These are phyloP conservation scores for Isabelozyma pseudorhagii DNA, from an alignment of 805 yeast genomes.

Conservation along the genomic window DNA sequence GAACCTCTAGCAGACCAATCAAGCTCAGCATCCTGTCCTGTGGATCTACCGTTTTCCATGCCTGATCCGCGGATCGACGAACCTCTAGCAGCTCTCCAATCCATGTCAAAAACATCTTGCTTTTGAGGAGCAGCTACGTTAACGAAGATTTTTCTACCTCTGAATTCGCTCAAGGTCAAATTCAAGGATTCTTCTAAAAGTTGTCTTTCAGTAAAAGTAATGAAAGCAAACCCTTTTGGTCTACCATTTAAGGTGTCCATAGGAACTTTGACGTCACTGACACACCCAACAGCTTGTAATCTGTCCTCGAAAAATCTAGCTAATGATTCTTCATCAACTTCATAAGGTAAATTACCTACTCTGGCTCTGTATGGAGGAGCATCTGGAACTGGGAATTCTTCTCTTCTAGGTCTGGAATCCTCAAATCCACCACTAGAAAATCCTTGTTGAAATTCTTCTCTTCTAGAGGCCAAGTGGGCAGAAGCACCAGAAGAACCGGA, in stretches of 20 bases:
- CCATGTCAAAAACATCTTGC: conserved; percentile 42
- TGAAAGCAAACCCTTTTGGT: conserved; percentile 56
- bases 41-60: conserved; percentile 21
- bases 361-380: conserved; percentile 91
- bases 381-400: conserved; percentile 84
- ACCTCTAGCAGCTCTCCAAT: conserved; percentile 38
- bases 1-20: conserved; percentile 46
- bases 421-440: conserved; percentile 8
- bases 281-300: conserved; percentile 47
- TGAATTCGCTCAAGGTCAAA: conserved; percentile 41
- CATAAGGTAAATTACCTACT: conserved; percentile 83
- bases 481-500: conserved; percentile 14
- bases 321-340: conserved; percentile 62
- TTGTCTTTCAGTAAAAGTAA: conserved; percentile 46
- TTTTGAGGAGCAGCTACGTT: conserved; percentile 59
- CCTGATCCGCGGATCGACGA: conserved; percentile 15
- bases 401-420: conserved; percentile 46
- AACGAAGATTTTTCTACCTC: conserved; percentile 50
- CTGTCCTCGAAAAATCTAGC: conserved; percentile 60
- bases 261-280: conserved; percentile 69
- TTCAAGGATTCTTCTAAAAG: conserved; percentile 50
- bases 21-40: conserved; percentile 38
- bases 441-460: conserved; percentile 6
- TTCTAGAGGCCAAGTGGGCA: conserved; percentile 3
- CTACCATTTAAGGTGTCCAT: conserved; percentile 61